Evolutionary conservation across 2,329 filamentous ascomycete species (phyloP), one percentile per base, ranked within the genome.

Genomic region (Xylariaceae sp.): DNA sequence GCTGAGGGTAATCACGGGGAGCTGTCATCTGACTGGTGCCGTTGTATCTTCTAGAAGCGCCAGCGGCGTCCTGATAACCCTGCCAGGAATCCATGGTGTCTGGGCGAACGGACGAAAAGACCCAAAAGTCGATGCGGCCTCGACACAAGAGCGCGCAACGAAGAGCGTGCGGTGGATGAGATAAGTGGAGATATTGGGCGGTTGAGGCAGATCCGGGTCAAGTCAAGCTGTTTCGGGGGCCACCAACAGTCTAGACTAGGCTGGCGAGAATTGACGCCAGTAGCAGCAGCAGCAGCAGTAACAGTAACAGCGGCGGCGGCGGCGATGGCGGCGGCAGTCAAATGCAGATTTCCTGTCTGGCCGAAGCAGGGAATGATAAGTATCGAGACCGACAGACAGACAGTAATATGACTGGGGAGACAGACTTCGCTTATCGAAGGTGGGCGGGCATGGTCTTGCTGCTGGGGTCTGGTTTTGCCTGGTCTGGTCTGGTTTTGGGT

Each of bases 21-120:
- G 68, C 65, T 53, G 69, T 70, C 66, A 70, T 69, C 61, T 72
- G 71, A 64, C 57, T 70, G 64, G 59, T 66, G 57, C 66, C 69
- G 61, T 71, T 73, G 74, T 86, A 88, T 76, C 87, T 83, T 76
- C 83, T 81, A 71, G 86, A 80, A 72, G 82, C 81, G 71, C 80
- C 81, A 70, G 81, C 75, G 73, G 85, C 78, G 74, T 89, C 86
- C 73, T 82, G 77, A 75, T 89, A 90, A 64, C 81, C 74, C 77
- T 86, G 84, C 86, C 86, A 89, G 78, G 87, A 77, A 77, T 83
- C 81, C 82, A 84, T 82, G 69, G 67, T 71, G 68, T 68, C 50
- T 48, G 64, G 64, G 66, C 65, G 61, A 57, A 44, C n/a, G 51
- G 53, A 53, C 56, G 54, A 48, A 48, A 13, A 44, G 56, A 45